Percentiles rank a stretch among this genome's conserved stretches.
These are phyloP conservation scores for Pythium inflatum DNA, from an alignment of 352 stramenopile genomes.

Conservation along the genomic window DNA sequence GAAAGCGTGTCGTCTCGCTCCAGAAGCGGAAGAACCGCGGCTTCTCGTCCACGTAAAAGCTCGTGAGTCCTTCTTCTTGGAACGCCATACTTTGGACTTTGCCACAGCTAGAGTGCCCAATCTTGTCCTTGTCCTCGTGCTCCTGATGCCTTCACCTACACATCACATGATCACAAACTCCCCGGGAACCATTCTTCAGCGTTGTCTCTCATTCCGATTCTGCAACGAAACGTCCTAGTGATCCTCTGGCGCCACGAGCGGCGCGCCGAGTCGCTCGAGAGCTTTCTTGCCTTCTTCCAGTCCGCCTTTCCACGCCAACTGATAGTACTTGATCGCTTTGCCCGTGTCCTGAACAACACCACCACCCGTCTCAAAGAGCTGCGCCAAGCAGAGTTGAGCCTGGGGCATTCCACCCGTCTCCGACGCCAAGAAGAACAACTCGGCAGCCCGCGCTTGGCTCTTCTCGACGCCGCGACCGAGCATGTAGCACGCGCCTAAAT, in stretches of 20 bases:
- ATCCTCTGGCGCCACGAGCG: constrained; percentile 35
- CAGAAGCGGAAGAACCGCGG: no score
- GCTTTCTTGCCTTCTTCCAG: constrained; percentile 57
- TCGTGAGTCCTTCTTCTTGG: background rate
- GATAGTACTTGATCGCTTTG: constrained; percentile 83
- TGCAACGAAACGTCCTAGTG: background rate
- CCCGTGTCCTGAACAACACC: constrained; percentile 48
- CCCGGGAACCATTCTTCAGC: no score
- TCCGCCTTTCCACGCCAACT: constrained; percentile 58
- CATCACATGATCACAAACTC: no score
- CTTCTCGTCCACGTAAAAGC: background rate
- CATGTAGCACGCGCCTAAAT: constrained; percentile 81
- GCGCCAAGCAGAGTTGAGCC: constrained; percentile 76
- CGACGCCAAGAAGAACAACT: constrained; percentile 75
- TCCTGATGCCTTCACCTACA: no score
- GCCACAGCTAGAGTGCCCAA: no score
- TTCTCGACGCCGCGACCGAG: constrained; percentile 66
- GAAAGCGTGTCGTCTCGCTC: no score
- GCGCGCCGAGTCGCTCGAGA: constrained; percentile 55
- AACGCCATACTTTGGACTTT: background rate
- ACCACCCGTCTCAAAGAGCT: constrained; percentile 71
- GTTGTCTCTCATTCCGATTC: background rate
- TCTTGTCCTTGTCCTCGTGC: no score
- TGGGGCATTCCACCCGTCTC: constrained; percentile 55
- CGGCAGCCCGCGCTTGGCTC: constrained; percentile 56